A percentile compares a stretch with the other conserved stretches of the same genome.
Evolutionary conservation across 2,329 filamentous ascomycete species (phyloP).

Genomic region (Curvularia sp.): DNA sequence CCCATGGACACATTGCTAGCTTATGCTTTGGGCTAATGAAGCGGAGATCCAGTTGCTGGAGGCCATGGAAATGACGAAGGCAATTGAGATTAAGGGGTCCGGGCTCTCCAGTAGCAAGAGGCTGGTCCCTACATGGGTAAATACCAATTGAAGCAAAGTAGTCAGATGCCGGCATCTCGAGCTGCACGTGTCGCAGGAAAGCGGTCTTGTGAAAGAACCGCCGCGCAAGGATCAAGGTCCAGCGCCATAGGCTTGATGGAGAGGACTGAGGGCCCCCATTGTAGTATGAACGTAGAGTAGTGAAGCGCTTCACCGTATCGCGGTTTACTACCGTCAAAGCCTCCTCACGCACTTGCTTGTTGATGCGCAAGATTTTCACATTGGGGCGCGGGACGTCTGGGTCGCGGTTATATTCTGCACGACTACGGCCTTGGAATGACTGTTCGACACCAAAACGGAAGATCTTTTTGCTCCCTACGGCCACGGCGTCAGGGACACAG

Average conservation of each 20-base stretch:
- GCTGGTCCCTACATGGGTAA: background rate
- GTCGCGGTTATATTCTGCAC: conserved; percentile 13
- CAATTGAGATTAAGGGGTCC: background rate
- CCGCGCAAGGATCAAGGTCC: background rate
- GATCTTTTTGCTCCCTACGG: background rate
- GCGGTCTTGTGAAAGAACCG: background rate
- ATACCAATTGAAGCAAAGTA: conserved; percentile 22
- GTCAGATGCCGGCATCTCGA: conserved; percentile 19
- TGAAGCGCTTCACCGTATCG: conserved; percentile 18
- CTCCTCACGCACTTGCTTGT: conserved; percentile 16
- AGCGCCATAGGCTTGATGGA: background rate
- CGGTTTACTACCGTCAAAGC: conserved; percentile 5
- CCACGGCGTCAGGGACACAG: conserved; percentile 16
- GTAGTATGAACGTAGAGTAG: background rate
- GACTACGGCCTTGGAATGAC: background rate
- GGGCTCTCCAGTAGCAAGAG: background rate
- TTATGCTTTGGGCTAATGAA: conserved; percentile 30
- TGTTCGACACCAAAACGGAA: conserved; percentile 17
- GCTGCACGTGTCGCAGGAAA: conserved; percentile 20
- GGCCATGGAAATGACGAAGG: background rate
- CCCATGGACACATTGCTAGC: conserved; percentile 24
- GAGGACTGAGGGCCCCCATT: background rate
- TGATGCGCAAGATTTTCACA: conserved; percentile 18
- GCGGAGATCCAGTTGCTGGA: conserved; percentile 25
- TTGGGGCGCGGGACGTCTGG: conserved; percentile 21